phyloP scores from a whole-genome alignment of 345 rosid species.

The Eucalyptus regnans region DNA sequence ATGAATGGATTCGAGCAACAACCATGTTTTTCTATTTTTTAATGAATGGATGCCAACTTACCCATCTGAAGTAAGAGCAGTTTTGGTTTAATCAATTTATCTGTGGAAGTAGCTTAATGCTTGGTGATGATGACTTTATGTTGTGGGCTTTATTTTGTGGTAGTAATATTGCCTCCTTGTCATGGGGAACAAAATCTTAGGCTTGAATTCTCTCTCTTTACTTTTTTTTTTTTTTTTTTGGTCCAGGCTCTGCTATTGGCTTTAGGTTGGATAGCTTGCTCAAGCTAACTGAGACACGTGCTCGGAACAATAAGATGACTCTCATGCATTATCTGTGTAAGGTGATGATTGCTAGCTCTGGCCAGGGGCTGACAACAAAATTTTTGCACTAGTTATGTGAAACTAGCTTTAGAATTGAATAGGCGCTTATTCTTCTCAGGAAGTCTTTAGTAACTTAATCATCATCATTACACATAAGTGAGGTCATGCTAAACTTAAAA shows the following conservation, averaged over 20 bases:
- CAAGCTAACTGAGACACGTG: constrained; percentile 85
- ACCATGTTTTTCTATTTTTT: background rate
- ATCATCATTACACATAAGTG: background rate
- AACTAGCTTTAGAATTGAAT: background rate
- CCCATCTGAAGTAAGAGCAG: background rate
- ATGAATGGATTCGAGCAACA: background rate
- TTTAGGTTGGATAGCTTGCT: constrained; percentile 92
- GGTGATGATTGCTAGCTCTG: constrained; percentile 26
- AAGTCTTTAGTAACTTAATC: background rate
- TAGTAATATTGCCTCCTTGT: background rate
- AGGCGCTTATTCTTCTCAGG: background rate
- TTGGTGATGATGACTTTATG: background rate
- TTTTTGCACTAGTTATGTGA: background rate
- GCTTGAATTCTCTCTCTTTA: background rate
- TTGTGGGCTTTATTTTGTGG: background rate
- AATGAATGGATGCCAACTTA: background rate
- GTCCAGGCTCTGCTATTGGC: constrained; percentile 78
- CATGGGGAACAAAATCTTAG: background rate
- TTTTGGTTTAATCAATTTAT: background rate
- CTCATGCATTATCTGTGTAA: constrained; percentile 98
- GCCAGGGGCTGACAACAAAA: background rate
- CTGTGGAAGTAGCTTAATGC: background rate
- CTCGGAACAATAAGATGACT: constrained; percentile 83
- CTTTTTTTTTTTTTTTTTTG: background rate
- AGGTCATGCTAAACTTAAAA: background rate